These are phyloP conservation scores for Boletus subcaerulescens DNA, from an alignment of 768 basidiomycete genomes.

Conservation along the genomic window DNA sequence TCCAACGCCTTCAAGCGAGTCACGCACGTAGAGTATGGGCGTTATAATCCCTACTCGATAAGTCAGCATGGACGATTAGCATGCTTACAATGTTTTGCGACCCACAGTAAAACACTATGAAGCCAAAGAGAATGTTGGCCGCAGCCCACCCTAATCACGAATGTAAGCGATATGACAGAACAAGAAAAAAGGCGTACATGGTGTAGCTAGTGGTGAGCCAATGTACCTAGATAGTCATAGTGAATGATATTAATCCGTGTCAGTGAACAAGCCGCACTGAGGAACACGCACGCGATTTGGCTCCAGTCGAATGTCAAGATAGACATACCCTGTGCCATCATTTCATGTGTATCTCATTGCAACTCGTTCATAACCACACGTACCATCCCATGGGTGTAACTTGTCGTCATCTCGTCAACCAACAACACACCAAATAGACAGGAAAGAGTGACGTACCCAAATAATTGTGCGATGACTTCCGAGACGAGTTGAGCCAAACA, in stretches of 20 bases:
- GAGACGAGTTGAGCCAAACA: constrained; percentile 3
- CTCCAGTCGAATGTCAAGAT: constrained; percentile 81
- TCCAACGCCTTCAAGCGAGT: constrained; percentile 38
- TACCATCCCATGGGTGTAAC: constrained; percentile 46
- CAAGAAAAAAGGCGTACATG: constrained; percentile 37
- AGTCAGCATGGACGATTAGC: not conserved
- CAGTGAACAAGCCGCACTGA: not conserved
- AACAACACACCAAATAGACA: not conserved
- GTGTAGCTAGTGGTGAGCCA: constrained; percentile 62
- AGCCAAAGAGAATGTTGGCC: constrained; percentile 66
- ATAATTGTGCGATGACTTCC: constrained; percentile 44
- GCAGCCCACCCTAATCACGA: constrained; percentile 59
- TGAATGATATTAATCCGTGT: not conserved
- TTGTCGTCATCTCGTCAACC: constrained; percentile 2
- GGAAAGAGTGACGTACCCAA: constrained; percentile 36
- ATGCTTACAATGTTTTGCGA: not conserved
- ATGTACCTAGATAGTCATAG: constrained; percentile 19
- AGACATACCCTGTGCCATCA: constrained; percentile 51
- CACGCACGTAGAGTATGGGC: constrained; percentile 45
- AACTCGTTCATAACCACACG: constrained; percentile 2
- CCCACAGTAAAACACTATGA: constrained; percentile 69
- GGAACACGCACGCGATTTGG: constrained; percentile 44
- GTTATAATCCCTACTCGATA: constrained; percentile 27
- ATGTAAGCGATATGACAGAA: not conserved
- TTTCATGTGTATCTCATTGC: not conserved